Conservation (phyloP, 305 asterid species). For the Solanum chacoense region DNA sequence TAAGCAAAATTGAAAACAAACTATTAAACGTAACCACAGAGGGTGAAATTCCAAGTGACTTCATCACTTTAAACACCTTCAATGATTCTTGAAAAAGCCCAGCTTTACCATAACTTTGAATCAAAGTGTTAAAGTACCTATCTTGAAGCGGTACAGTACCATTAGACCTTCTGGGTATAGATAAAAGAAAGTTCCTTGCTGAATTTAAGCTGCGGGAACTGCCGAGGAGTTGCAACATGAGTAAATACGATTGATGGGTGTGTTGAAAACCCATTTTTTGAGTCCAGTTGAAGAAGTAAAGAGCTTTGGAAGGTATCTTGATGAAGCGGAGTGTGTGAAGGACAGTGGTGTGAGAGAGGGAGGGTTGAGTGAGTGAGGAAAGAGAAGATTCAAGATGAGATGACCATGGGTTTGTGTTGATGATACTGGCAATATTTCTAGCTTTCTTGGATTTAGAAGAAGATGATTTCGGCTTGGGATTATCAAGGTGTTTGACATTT, state of each 20-base stretch:
- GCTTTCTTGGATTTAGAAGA: slow-evolving; percentile 35
- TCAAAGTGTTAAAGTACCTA: slow-evolving; percentile 60
- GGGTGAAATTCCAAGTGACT: slow-evolving; percentile 60
- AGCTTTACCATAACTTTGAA: slow-evolving; percentile 64
- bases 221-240: slow-evolving; percentile 60
- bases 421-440: slow-evolving; percentile 39
- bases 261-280: slow-evolving; percentile 40
- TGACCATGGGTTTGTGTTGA: slow-evolving; percentile 69
- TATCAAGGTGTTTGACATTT: not conserved
- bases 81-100: slow-evolving; percentile 67
- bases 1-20: slow-evolving; percentile 45
- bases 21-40: slow-evolving; percentile 59
- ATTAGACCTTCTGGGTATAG: slow-evolving; percentile 50
- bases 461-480: slow-evolving; percentile 10
- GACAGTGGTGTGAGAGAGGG: slow-evolving; percentile 63
- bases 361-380: slow-evolving; percentile 24
- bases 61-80: slow-evolving; percentile 52
- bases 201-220: slow-evolving; percentile 50
- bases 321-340: slow-evolving; percentile 68
- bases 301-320: slow-evolving; percentile 46
- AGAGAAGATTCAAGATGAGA: slow-evolving; percentile 39
- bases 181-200: slow-evolving; percentile 61
- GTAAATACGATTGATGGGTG: slow-evolving; percentile 54
- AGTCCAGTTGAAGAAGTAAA: slow-evolving; percentile 70
- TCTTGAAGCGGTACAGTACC: slow-evolving; percentile 41